Evolutionary conservation across 2,329 filamentous ascomycete species (phyloP), one percentile per base, ranked within the genome.

Genomic region (Chaetomium sp.): DNA sequence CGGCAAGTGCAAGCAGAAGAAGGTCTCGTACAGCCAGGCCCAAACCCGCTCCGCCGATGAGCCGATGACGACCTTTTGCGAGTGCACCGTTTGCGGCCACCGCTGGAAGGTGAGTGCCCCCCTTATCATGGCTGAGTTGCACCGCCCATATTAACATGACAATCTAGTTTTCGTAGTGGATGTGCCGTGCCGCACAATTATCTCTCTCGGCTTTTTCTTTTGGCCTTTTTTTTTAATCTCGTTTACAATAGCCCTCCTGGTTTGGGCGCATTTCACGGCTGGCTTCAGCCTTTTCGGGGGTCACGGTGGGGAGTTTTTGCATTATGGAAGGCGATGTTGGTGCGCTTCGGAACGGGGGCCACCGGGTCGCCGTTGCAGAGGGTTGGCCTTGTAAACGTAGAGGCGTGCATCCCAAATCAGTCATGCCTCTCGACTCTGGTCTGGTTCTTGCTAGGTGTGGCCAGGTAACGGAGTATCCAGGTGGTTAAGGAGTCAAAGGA

Each of bases 1-100:
- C 80, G 87, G 92, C 74, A 93, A 93, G 78, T 99, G 95, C 80
- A 91, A 91, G 73, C 85, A 96, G 84, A 93, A 91, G 82, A 93
- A 92, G 83, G 95, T 98, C 75, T 93, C 90, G 78, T 99, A 99
- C 79, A 92, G 87, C 57, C 95, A 99, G 80, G 95, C 95, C 4
- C 95, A 99, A 83, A 99, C 95, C 19, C 86, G 95, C 69, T 91
- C 87, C 80, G 95, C 95, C 70, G 95, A 99, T 85, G 95, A 98
- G 80, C 94, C 94, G 70, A 90, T 90, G 88, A 90, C 88, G 67
- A 90, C 88, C 42, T 90, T 90, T 76, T 90, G 88, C 78, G 87
- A 89, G 75, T 90, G 88, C 74, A 87, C 86, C 74, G 82, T 85
- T 68, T 90, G 88, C 73, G 88, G 88, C 56, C 83, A 90, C 74